A percentile compares a stretch with the other conserved stretches of the same genome.
Conservation (phyloP, 2,329 filamentous ascomycete species). For the Ophiostoma ips region DNA sequence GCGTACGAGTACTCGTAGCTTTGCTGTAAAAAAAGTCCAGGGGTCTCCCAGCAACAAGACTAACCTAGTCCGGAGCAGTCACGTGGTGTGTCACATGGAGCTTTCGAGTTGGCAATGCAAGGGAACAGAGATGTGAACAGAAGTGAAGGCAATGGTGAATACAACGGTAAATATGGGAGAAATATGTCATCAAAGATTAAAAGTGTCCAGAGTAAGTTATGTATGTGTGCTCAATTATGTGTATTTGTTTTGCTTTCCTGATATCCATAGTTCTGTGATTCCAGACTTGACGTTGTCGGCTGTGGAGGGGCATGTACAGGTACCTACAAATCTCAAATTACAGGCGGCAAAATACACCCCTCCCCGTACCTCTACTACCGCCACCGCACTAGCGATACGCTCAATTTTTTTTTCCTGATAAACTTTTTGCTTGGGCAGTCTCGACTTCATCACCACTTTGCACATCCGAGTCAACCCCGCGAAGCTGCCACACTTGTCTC, state of each 20-base stretch:
- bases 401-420: conserved; percentile 2
- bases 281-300: too few relatives aligned
- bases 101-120: background rate
- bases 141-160: too few relatives aligned
- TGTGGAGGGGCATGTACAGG: background rate
- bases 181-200: too few relatives aligned
- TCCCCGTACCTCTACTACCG: background rate
- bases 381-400: background rate
- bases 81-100: background rate
- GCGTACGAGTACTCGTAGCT: background rate
- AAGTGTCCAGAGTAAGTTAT: too few relatives aligned
- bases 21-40: background rate
- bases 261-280: too few relatives aligned
- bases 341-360: background rate
- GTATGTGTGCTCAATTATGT: too few relatives aligned
- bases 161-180: too few relatives aligned
- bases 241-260: too few relatives aligned
- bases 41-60: conserved; percentile 1
- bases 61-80: background rate
- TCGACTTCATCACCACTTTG: background rate
- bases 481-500: background rate
- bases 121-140: background rate
- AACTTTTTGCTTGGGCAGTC: conserved; percentile 1
- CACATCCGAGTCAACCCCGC: background rate
- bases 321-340: background rate